These are phyloP conservation scores for Penstemon eatonii DNA, from an alignment of 257 asterid species.

Conservation along the genomic window DNA sequence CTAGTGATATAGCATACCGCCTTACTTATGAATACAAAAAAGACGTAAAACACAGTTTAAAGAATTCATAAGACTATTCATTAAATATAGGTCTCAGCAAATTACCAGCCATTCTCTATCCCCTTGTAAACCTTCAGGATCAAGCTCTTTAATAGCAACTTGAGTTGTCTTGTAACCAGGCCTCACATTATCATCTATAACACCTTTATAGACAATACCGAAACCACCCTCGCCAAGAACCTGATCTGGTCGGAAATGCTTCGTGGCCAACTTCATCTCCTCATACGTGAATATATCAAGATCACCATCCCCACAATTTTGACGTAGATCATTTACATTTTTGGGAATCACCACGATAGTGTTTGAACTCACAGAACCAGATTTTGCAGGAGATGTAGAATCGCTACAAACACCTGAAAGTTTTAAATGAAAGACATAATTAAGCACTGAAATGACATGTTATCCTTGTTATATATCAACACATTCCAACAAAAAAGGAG, in stretches of 20 bases:
- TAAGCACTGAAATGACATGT: conserved; percentile 7
- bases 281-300: conserved; percentile 83
- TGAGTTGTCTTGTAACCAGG: conserved; percentile 54
- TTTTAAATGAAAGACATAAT: conserved; percentile 10
- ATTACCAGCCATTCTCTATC: conserved; percentile 98
- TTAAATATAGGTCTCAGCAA: background rate
- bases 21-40: background rate
- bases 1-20: background rate
- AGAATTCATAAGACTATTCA: background rate
- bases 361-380: conserved; percentile 42
- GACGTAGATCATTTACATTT: conserved; percentile 73
- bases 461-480: background rate
- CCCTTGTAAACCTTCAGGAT: conserved; percentile 90
- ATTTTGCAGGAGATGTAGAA: conserved; percentile 39
- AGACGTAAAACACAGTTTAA: background rate
- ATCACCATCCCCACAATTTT: conserved; percentile 66
- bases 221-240: conserved; percentile 96
- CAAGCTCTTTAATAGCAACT: conserved; percentile 93
- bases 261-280: conserved; percentile 93
- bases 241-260: conserved; percentile 78
- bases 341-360: conserved; percentile 53
- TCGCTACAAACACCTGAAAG: conserved; percentile 39
- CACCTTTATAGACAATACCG: conserved; percentile 87
- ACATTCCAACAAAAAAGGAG: background rate
- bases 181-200: conserved; percentile 70